Base-by-base conservation (phyloP, 2,329 filamentous ascomycete genomes). In the Coniochaeta prunicola region DNA sequence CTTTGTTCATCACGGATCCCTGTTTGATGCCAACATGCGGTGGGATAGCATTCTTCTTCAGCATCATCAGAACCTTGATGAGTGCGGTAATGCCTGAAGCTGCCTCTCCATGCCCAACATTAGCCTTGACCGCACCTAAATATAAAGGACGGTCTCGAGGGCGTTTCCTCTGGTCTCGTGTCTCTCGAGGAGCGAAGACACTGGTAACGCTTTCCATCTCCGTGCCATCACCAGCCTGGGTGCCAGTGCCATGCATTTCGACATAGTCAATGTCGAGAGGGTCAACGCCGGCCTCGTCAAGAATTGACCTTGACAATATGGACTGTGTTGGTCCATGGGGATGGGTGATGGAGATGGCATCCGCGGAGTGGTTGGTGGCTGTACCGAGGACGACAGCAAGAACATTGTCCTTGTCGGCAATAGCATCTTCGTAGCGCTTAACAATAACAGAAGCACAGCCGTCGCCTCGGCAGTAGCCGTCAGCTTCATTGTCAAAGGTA, bases 241-340 rank as follows among this genome's bases (percentile, higher is more conserved):
- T 96, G 33, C 91, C 91, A 2, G 91, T 96, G 15, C 90, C 91
- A 70, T 96, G 91, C 86, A 94, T 91, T 73, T 96, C 91, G 9
- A 96, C 86, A 67, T 93, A 96, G 71, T 86, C 86, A 55, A 96
- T 81, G 62, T 92, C 88, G 56, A 85, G 80, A 1, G 90, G 88
- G 66, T 92, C 86, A 24, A 94, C 81, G 60, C 88, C 87, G 45
- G 89, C 87, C 48, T 89, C 83, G 54, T 87, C 82, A 1, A 94
- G 78, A 30, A 94, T 85, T 40, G 83, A 79, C 59, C 83, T 82
- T 66, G 88, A 93, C 12, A 94, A 75, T 54, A 82, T 77, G 13
- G 89, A 84, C 71, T 96, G 91, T 0, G 89, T 88, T 15, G 84
- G 87, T 4, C 85, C 88, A 70, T 94, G 90, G 1, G 91, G 91